A percentile compares a stretch with the other conserved stretches of the same genome.
phyloP scores from a whole-genome alignment of 2,329 filamentous ascomycete species.

The Exophiala sideris region DNA sequence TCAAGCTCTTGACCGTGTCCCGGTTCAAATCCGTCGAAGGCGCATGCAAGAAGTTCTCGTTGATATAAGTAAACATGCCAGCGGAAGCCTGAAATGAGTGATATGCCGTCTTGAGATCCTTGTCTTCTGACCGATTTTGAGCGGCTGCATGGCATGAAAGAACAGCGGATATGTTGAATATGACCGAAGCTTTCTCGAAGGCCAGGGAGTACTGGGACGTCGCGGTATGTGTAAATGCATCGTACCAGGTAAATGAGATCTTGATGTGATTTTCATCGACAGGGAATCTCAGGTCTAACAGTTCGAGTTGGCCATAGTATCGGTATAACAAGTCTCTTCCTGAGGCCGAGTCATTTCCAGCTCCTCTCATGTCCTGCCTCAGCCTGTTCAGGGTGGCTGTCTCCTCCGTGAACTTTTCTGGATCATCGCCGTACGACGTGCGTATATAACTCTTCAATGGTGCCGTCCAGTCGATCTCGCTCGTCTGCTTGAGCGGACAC shows the following conservation, averaged over 20 bases:
- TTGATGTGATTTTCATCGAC: constrained; percentile 99
- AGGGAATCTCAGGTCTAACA: constrained; percentile 90
- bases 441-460: constrained; percentile 93
- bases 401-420: constrained; percentile 92
- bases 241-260: constrained; percentile 98
- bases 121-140: constrained; percentile 88
- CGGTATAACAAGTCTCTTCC: constrained; percentile 91
- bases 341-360: constrained; percentile 91
- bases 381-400: constrained; percentile 90
- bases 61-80: constrained; percentile 99
- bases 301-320: constrained; percentile 95
- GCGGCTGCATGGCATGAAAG: constrained; percentile 91
- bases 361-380: constrained; percentile 96
- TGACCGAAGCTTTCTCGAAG: constrained; percentile 97
- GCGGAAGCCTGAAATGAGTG: constrained; percentile 97
- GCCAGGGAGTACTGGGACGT: constrained; percentile 95
- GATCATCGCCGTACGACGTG: constrained; percentile 91
- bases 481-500: constrained; percentile 85
- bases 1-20: constrained; percentile 92
- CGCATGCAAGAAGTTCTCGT: constrained; percentile 97
- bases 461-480: constrained; percentile 96
- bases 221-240: constrained; percentile 98
- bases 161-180: constrained; percentile 98
- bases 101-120: constrained; percentile 91
- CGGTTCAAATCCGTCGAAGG: constrained; percentile 93